These are phyloP conservation scores for Russula vinacea DNA, from an alignment of 768 basidiomycete species.

Conservation along the genomic window DNA sequence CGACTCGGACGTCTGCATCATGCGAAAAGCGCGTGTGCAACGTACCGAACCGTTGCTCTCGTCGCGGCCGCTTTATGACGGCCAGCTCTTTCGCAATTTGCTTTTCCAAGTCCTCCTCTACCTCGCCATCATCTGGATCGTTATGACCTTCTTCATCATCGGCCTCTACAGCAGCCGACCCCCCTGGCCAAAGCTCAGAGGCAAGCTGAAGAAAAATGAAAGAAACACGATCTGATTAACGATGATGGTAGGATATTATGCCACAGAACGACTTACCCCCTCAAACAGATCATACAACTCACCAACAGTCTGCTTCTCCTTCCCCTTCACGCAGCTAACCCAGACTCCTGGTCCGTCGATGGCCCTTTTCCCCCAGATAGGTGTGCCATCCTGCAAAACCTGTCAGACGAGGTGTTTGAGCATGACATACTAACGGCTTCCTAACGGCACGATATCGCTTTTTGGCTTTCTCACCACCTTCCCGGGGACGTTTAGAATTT, in stretches of 20 bases:
- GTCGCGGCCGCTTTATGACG: slow-evolving; percentile 62
- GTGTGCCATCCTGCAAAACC: slow-evolving; percentile 55
- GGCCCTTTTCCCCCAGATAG: slow-evolving; percentile 59
- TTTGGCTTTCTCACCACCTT: slow-evolving; percentile 13
- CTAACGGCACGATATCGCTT: slow-evolving; percentile 20
- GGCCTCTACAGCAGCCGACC: slow-evolving; percentile 25
- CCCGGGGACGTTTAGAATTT: slow-evolving; percentile 10
- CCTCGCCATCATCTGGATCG: slow-evolving; percentile 37
- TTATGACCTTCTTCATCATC: slow-evolving; percentile 26
- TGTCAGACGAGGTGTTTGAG: background rate
- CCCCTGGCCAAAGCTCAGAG: slow-evolving; percentile 63
- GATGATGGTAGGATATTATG: background rate
- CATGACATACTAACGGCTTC: background rate
- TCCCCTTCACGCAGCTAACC: slow-evolving; percentile 83
- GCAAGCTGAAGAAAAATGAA: slow-evolving; percentile 49
- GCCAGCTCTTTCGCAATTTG: slow-evolving; percentile 71
- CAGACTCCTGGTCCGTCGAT: slow-evolving; percentile 83
- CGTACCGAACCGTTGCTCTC: slow-evolving; percentile 64
- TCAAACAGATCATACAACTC: slow-evolving; percentile 80
- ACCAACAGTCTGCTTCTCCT: slow-evolving; percentile 71
- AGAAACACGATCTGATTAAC: background rate
- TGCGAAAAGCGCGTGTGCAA: slow-evolving; percentile 7
- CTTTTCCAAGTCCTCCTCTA: slow-evolving; percentile 55
- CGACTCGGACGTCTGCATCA: slow-evolving; percentile 1
- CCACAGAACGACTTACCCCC: slow-evolving; percentile 46